Evolutionary conservation across 768 basidiomycete species (phyloP).

Genomic region (Dendrothele bispora): DNA sequence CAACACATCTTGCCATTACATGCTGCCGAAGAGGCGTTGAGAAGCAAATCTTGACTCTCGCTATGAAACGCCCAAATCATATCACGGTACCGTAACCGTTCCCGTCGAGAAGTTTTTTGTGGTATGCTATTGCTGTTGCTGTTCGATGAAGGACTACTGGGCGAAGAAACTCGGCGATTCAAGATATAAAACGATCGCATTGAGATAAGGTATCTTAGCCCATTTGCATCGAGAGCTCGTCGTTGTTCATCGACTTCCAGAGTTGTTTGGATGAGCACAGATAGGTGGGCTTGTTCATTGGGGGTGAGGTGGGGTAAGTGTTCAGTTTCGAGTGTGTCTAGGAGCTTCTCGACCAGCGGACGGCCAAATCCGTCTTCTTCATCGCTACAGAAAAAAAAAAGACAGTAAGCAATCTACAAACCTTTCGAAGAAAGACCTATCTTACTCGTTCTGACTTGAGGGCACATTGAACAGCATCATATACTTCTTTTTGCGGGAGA

Average conservation of each 20-base stretch:
- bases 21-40: conserved; percentile 66
- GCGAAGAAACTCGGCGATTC: conserved; percentile 59
- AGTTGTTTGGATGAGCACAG: conserved; percentile 84
- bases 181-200: conserved; percentile 91
- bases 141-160: conserved; percentile 47
- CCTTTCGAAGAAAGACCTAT: not conserved
- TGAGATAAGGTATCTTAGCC: conserved; percentile 88
- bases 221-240: conserved; percentile 89
- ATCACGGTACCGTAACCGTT: conserved; percentile 88
- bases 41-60: conserved; percentile 85
- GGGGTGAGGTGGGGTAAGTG: conserved; percentile 71
- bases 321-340: conserved; percentile 60
- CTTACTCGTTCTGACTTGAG: conserved; percentile 48
- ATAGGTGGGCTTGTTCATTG: conserved; percentile 81
- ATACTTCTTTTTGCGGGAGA: conserved; percentile 40
- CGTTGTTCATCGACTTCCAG: conserved; percentile 89
- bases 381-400: conserved; percentile 37
- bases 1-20: conserved; percentile 88
- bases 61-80: conserved; percentile 98
- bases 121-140: conserved; percentile 37
- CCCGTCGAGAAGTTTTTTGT: conserved; percentile 57
- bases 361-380: conserved; percentile 64
- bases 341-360: conserved; percentile 54
- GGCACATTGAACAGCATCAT: conserved; percentile 53
- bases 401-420: conserved; percentile 8